Conservation (phyloP, 2,329 filamentous ascomycete genomes). For the Madurella mycetomatis region DNA sequence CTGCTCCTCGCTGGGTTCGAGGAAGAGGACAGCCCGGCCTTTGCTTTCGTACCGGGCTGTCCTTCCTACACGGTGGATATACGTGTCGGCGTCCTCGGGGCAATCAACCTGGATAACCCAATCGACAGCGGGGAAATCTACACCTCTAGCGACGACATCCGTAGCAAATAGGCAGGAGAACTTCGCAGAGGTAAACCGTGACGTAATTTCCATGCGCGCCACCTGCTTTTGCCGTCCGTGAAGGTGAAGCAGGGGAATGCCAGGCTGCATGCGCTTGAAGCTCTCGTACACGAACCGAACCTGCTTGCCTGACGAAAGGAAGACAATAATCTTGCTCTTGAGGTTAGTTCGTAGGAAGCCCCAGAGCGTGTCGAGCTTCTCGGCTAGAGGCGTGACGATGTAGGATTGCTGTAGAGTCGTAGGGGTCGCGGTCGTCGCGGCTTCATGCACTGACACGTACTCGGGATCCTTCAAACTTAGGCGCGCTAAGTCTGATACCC, state of each 20-base stretch:
- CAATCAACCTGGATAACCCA: constrained; percentile 99
- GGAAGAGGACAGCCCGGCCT: constrained; percentile 82
- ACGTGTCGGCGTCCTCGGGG: constrained; percentile 93
- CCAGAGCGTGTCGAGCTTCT: constrained; percentile 89
- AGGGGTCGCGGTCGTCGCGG: constrained; percentile 74
- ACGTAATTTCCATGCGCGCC: constrained; percentile 81
- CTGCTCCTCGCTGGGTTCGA: constrained; percentile 86
- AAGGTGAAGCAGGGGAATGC: constrained; percentile 86
- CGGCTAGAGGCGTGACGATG: constrained; percentile 73
- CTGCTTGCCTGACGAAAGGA: constrained; percentile 91
- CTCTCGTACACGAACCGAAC: constrained; percentile 94
- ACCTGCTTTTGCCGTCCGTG: constrained; percentile 92
- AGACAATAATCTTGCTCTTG: constrained; percentile 92
- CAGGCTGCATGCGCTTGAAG: constrained; percentile 88
- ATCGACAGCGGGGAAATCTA: constrained; percentile 95
- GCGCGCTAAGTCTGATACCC: constrained; percentile 85
- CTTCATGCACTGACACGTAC: constrained; percentile 90
- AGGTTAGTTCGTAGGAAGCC: constrained; percentile 88
- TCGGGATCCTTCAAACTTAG: constrained; percentile 86
- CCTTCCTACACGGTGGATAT: constrained; percentile 91
- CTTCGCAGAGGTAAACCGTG: constrained; percentile 74
- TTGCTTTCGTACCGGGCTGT: constrained; percentile 90
- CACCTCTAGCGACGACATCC: constrained; percentile 86
- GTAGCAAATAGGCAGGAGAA: constrained; percentile 89
- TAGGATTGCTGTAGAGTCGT: constrained; percentile 86